Evolutionary conservation across 176 grass and related monocot species (phyloP).

Genomic region (Triticum urartu): DNA sequence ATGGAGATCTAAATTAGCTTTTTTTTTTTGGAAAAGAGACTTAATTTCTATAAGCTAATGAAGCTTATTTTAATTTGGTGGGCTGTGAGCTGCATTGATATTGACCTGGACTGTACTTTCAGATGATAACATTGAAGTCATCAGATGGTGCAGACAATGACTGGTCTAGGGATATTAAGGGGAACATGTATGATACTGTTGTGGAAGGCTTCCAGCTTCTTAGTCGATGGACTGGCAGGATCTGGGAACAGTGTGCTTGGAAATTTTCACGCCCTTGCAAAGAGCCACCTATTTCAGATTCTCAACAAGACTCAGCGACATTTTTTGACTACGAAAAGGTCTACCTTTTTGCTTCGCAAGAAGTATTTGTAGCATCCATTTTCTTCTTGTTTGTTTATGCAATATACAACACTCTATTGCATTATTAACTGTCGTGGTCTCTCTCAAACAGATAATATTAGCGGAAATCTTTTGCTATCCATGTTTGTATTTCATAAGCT

Average conservation of each 20-base stretch:
- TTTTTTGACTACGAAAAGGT: slow-evolving; percentile 99
- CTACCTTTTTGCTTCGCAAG: slow-evolving; percentile 17
- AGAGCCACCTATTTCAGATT: slow-evolving; percentile 69
- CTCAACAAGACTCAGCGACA: slow-evolving; percentile 54
- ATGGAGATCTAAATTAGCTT: background rate
- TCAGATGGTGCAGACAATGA: slow-evolving; percentile 77
- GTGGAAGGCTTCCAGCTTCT: slow-evolving; percentile 99
- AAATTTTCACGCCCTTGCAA: slow-evolving; percentile 95
- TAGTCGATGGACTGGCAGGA: slow-evolving; percentile 86
- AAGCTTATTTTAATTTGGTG: slow-evolving; percentile 9
- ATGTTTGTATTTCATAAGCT: slow-evolving; percentile 15
- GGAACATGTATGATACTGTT: slow-evolving; percentile 97
- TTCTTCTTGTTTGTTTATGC: background rate
- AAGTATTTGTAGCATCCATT: background rate
- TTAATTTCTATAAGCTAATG: slow-evolving; percentile 9
- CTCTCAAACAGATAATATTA: background rate
- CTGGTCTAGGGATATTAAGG: slow-evolving; percentile 96
- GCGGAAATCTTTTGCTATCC: background rate
- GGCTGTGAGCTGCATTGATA: slow-evolving; percentile 30
- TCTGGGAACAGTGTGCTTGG: slow-evolving; percentile 99
- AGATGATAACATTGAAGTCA: slow-evolving; percentile 93
- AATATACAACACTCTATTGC: slow-evolving; percentile 7
- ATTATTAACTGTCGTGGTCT: background rate
- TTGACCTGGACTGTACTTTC: slow-evolving; percentile 31
- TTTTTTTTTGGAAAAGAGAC: background rate